These are phyloP conservation scores for Cytospora mali DNA, from an alignment of 2,329 filamentous ascomycete species.

Conservation along the genomic window DNA sequence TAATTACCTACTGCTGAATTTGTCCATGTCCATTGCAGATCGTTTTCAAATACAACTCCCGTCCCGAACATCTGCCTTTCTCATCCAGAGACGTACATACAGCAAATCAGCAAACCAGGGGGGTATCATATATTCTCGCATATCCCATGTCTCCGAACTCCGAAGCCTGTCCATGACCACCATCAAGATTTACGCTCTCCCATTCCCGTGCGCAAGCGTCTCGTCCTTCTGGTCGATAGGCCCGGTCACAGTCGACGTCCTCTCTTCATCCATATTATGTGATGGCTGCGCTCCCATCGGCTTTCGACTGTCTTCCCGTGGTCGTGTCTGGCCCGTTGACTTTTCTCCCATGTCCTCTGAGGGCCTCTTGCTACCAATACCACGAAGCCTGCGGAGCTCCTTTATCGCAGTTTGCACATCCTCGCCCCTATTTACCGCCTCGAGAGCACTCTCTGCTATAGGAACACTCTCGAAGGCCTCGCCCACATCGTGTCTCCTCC, in stretches of 20 bases:
- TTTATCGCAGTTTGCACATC: constrained; percentile 40
- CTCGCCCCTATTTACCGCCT: constrained; percentile 49
- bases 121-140: constrained; percentile 18
- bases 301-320: constrained; percentile 1
- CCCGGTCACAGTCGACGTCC: constrained; percentile 4
- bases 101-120: neutral
- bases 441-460: constrained; percentile 48
- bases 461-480: constrained; percentile 54
- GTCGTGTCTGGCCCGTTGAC: constrained; percentile 6
- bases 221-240: constrained; percentile 12
- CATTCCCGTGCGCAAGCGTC: neutral
- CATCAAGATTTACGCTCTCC: neutral
- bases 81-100: neutral
- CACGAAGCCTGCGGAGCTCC: constrained; percentile 31
- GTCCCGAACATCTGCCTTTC: neutral
- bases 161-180: neutral
- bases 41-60: neutral
- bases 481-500: constrained; percentile 44
- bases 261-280: neutral
- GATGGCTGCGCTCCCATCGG: neutral
- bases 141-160: neutral
- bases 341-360: constrained; percentile 4
- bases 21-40: neutral
- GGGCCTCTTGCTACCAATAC: constrained; percentile 26
- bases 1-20: neutral